A percentile compares a stretch with the other conserved stretches of the same genome.
These are phyloP conservation scores for Casuarina glauca DNA, from an alignment of 306 rosid species.

Conservation along the genomic window DNA sequence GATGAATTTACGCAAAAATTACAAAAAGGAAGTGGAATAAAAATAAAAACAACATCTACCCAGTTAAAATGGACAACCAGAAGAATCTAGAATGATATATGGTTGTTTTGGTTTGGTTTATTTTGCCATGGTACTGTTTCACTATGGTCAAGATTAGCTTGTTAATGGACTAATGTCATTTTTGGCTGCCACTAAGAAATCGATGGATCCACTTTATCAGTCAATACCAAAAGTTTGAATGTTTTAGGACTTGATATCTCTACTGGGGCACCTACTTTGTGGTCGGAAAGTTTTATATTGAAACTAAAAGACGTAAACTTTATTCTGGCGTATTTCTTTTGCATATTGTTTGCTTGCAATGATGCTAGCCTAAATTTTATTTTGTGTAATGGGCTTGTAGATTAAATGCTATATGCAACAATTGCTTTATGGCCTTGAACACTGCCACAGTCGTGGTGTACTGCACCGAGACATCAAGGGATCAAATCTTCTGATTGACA, in stretches of 20 bases:
- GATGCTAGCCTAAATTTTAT: constrained; percentile 4
- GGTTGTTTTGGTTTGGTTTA: not conserved
- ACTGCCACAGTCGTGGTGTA: constrained; percentile 81
- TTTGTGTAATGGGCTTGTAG: constrained; percentile 42
- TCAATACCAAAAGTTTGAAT: not conserved
- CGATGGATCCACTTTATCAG: not conserved
- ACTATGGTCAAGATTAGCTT: not conserved
- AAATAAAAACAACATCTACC: not conserved
- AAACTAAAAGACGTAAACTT: not conserved
- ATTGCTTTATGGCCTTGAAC: constrained; percentile 76
- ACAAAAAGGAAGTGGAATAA: not conserved
- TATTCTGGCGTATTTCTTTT: not conserved
- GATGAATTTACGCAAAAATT: not conserved
- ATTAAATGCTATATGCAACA: constrained; percentile 82
- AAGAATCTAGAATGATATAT: not conserved
- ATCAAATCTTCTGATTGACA: constrained; percentile 76
- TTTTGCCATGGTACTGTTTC: not conserved
- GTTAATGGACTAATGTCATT: not conserved
- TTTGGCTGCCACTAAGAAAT: not conserved
- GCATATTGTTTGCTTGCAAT: not conserved
- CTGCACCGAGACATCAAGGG: constrained; percentile 96
- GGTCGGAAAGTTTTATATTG: not conserved
- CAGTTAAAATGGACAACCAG: not conserved
- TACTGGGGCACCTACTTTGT: not conserved
- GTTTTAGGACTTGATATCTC: not conserved